Conservation (phyloP, 2,329 filamentous ascomycete species). For the Fusarium kyushuense region DNA sequence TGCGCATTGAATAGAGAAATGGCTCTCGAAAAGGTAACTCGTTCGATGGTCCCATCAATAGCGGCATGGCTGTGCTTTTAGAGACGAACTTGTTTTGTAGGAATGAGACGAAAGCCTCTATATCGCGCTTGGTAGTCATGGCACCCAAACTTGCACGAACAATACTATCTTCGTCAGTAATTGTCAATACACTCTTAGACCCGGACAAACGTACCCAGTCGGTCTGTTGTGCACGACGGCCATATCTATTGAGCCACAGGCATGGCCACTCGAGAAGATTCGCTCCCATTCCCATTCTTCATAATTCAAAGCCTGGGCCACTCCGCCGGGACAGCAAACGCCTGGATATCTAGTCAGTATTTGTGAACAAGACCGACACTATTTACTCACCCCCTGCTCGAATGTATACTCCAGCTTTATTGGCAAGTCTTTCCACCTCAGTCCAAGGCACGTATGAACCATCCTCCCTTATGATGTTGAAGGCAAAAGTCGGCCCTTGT, state of each 20-base stretch:
- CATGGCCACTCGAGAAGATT: slow-evolving; percentile 67
- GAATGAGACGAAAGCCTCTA: slow-evolving; percentile 63
- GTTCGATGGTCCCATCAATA: slow-evolving; percentile 26
- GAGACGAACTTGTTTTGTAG: slow-evolving; percentile 48
- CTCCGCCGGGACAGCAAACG: slow-evolving; percentile 62
- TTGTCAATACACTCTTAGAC: not conserved
- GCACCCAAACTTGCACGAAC: slow-evolving; percentile 71
- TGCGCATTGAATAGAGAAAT: slow-evolving; percentile 17
- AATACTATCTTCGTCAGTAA: slow-evolving; percentile 56
- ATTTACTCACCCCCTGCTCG: slow-evolving; percentile 61
- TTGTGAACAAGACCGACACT: too few relatives aligned
- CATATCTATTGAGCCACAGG: slow-evolving; percentile 66
- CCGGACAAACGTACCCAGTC: slow-evolving; percentile 59
- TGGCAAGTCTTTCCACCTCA: slow-evolving; percentile 69
- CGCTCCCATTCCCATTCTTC: slow-evolving; percentile 66
- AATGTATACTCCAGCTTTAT: slow-evolving; percentile 68
- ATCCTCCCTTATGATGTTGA: slow-evolving; percentile 68
- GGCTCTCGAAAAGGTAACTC: slow-evolving; percentile 33
- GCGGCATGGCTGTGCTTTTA: slow-evolving; percentile 2
- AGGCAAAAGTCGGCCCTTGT: slow-evolving; percentile 73
- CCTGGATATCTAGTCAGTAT: slow-evolving; percentile 48
- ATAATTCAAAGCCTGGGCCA: slow-evolving; percentile 62
- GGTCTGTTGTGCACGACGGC: slow-evolving; percentile 66
- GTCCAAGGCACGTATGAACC: slow-evolving; percentile 68
- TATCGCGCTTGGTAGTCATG: slow-evolving; percentile 68